Evolutionary conservation across 176 grass and related monocot genomes (phyloP).

Genomic region (Aegilops tauschii): DNA sequence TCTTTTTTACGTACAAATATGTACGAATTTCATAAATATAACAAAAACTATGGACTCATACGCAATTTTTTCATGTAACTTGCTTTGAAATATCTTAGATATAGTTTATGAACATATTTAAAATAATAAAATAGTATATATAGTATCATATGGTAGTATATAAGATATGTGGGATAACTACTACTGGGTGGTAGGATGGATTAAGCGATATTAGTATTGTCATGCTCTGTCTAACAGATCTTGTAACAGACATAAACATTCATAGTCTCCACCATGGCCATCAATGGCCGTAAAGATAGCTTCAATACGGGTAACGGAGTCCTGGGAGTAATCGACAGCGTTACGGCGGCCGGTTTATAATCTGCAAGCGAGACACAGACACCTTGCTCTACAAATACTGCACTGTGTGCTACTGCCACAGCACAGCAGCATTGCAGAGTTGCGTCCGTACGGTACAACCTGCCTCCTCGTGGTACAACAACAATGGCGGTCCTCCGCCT

Average conservation of each 20-base stretch:
- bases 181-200: too few species aligned
- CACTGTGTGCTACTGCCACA: not conserved
- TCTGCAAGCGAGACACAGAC: not conserved
- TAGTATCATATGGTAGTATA: too few species aligned
- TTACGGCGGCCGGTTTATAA: not conserved
- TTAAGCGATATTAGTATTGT: not conserved
- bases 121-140: too few species aligned
- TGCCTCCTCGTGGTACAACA: not conserved
- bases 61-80: too few species aligned
- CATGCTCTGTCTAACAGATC: not conserved
- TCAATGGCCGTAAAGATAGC: not conserved
- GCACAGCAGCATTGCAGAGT: not conserved
- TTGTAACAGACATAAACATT: not conserved
- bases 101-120: too few species aligned
- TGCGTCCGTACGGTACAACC: too few species aligned
- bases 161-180: too few species aligned
- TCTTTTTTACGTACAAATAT: too few species aligned
- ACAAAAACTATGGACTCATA: too few species aligned
- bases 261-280: not conserved
- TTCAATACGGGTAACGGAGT: not conserved
- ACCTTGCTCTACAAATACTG: not conserved
- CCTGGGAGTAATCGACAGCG: not conserved
- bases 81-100: too few species aligned
- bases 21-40: too few species aligned
- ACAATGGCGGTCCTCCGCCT: not conserved